Percentiles rank a stretch among this genome's conserved stretches.
Evolutionary conservation across 345 rosid genomes (phyloP).

Genomic region (Citrus glauca): DNA sequence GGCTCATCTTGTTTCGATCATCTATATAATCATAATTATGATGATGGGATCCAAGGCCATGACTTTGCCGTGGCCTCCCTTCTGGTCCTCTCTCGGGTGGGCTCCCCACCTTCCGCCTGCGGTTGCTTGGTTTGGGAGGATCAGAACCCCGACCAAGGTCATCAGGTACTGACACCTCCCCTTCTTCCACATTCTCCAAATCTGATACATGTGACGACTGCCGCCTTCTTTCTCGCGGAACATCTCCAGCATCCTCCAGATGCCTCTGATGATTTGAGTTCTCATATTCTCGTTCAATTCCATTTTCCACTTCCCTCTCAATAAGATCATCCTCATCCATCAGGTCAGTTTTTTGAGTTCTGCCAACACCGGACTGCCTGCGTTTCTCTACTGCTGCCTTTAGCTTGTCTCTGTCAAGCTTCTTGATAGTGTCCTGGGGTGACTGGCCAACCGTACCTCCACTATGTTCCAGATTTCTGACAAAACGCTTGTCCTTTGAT

Average conservation of each 20-base stretch:
- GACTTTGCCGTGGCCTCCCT: constrained; percentile 31
- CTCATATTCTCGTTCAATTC: constrained; percentile 33
- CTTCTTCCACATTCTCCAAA: constrained; percentile 48
- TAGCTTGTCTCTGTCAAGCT: constrained; percentile 43
- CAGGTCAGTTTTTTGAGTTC: constrained; percentile 29
- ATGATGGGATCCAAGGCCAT: constrained; percentile 5
- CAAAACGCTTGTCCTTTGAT: constrained; percentile 22
- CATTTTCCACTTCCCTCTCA: constrained; percentile 49
- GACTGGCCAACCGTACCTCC: constrained; percentile 41
- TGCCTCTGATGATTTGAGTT: constrained; percentile 9
- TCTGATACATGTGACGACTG: constrained; percentile 18
- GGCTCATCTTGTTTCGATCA: constrained; percentile 11
- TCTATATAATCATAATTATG: constrained; percentile 8
- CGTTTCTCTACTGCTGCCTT: constrained; percentile 48
- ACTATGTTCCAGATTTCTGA: constrained; percentile 28
- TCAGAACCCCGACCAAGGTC: neutral
- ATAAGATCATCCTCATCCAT: constrained; percentile 55
- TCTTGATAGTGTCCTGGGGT: constrained; percentile 44
- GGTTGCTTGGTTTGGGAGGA: constrained; percentile 27
- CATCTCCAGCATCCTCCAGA: constrained; percentile 25
- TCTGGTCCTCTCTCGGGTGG: constrained; percentile 23
- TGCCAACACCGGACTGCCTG: constrained; percentile 38
- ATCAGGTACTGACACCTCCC: constrained; percentile 44
- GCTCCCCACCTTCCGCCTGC: constrained; percentile 38
- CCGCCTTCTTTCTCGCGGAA: constrained; percentile 29